Evolutionary conservation across 148 eudicot species (phyloP).

Genomic region (Silene uniflora): DNA sequence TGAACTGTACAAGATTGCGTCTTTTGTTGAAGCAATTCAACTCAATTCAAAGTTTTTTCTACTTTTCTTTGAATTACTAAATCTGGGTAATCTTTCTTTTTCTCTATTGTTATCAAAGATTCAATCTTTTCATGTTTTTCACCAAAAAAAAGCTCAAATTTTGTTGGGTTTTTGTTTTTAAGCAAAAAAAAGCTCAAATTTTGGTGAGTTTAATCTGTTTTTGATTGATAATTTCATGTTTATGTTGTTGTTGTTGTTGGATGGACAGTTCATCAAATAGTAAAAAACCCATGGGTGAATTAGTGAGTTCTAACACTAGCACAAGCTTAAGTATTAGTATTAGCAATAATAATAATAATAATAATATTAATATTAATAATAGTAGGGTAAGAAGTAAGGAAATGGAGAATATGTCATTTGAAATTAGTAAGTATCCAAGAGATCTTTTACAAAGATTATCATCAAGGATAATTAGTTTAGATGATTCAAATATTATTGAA

Average conservation of each 20-base stretch:
- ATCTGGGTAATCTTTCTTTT: constrained; percentile 11
- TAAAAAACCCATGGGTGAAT: constrained; percentile 29
- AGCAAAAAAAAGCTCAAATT: neutral
- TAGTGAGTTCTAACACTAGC: constrained; percentile 19
- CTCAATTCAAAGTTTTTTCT: neutral
- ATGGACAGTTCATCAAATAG: constrained; percentile 28
- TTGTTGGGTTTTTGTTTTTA: constrained; percentile 29
- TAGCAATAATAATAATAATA: neutral
- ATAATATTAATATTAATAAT: constrained; percentile 11
- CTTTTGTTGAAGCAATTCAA: neutral
- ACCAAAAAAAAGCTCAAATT: constrained; percentile 24
- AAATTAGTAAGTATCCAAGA: constrained; percentile 46
- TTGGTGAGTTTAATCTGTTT: neutral
- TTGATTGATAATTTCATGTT: neutral
- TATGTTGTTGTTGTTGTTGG: constrained; percentile 18
- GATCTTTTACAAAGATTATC: constrained; percentile 58
- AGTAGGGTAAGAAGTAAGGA: constrained; percentile 27
- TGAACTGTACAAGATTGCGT: neutral
- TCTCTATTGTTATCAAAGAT: neutral
- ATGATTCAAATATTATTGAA: constrained; percentile 12
- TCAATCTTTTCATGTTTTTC: neutral
- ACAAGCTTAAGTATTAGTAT: constrained; percentile 8
- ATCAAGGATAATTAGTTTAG: constrained; percentile 10
- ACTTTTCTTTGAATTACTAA: neutral
- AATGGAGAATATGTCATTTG: constrained; percentile 52